Conservation (phyloP, 1,284 basidiomycete genomes). For the Ganoderma lucidum region DNA sequence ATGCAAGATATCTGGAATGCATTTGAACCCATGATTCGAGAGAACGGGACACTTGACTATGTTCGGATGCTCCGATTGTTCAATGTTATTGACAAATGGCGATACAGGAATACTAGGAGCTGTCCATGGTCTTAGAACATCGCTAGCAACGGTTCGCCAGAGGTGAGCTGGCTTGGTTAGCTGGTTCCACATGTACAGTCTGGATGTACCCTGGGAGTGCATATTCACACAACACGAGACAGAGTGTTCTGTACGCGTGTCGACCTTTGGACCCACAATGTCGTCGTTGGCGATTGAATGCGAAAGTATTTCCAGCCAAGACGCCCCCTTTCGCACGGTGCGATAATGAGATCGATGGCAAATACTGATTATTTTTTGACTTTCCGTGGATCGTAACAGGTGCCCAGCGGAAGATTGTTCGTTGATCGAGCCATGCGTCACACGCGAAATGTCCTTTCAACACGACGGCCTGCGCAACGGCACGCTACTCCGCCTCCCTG, state of each 20-base stretch:
- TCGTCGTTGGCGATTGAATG: not conserved
- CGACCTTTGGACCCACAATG: not conserved
- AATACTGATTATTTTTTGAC: not conserved
- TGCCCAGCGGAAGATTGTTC: not conserved
- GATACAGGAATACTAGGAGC: not conserved
- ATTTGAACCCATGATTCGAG: not conserved
- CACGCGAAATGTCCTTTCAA: not conserved
- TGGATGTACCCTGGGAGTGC: not conserved
- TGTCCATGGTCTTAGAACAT: not conserved
- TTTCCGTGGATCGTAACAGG: not conserved
- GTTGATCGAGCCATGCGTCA: not conserved
- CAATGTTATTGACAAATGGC: not conserved
- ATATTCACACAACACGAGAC: not conserved
- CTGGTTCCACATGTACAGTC: not conserved
- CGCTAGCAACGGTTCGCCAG: slow-evolving; percentile 11
- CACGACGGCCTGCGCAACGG: not conserved
- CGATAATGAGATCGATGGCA: not conserved
- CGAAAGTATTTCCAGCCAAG: not conserved
- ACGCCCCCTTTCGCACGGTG: not conserved
- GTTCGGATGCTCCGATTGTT: not conserved
- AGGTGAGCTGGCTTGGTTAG: slow-evolving; percentile 4
- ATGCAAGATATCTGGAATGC: not conserved
- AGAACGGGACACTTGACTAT: not conserved
- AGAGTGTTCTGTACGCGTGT: not conserved
- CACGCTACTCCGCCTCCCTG: not conserved